Evolutionary conservation across 2,329 filamentous ascomycete species (phyloP).

Genomic region (Stagonosporopsis chrysanthemi): DNA sequence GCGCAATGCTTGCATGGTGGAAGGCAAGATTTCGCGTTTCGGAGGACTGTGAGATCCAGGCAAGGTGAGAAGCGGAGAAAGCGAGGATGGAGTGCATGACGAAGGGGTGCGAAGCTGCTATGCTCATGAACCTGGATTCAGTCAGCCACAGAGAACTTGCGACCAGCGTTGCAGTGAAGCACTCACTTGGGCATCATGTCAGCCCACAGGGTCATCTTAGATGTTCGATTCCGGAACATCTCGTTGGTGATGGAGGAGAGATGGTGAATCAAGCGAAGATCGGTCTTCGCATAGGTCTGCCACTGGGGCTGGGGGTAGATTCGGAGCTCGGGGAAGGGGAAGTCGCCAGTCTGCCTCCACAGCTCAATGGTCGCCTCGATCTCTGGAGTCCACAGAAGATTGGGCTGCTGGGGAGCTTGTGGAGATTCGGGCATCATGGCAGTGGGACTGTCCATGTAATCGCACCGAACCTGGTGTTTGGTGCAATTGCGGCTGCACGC

Average conservation of each 20-base stretch:
- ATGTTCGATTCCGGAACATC: slow-evolving; percentile 77
- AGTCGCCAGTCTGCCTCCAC: slow-evolving; percentile 84
- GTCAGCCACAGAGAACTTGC: slow-evolving; percentile 33
- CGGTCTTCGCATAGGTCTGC: slow-evolving; percentile 75
- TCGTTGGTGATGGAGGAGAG: slow-evolving; percentile 86
- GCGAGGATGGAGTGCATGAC: slow-evolving; percentile 94
- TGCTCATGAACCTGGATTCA: slow-evolving; percentile 73
- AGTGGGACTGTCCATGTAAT: slow-evolving; percentile 88
- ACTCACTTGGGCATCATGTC: slow-evolving; percentile 89
- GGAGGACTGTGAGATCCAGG: slow-evolving; percentile 84
- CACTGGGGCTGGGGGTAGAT: slow-evolving; percentile 78
- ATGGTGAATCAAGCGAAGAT: slow-evolving; percentile 89
- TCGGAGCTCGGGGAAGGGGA: slow-evolving; percentile 83
- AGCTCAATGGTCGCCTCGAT: slow-evolving; percentile 81
- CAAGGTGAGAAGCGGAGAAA: slow-evolving; percentile 93
- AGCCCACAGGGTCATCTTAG: slow-evolving; percentile 90
- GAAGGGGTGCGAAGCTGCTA: slow-evolving; percentile 82
- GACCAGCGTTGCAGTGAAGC: slow-evolving; percentile 19
- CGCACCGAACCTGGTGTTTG: slow-evolving; percentile 97
- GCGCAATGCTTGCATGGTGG: slow-evolving; percentile 83
- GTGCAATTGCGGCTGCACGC: slow-evolving; percentile 87
- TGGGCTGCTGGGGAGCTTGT: slow-evolving; percentile 61
- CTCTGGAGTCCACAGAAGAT: slow-evolving; percentile 84
- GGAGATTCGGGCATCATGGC: slow-evolving; percentile 66
- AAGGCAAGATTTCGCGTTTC: slow-evolving; percentile 88